Conservation (phyloP, 768 basidiomycete genomes). For the Mycena haematopus region DNA sequence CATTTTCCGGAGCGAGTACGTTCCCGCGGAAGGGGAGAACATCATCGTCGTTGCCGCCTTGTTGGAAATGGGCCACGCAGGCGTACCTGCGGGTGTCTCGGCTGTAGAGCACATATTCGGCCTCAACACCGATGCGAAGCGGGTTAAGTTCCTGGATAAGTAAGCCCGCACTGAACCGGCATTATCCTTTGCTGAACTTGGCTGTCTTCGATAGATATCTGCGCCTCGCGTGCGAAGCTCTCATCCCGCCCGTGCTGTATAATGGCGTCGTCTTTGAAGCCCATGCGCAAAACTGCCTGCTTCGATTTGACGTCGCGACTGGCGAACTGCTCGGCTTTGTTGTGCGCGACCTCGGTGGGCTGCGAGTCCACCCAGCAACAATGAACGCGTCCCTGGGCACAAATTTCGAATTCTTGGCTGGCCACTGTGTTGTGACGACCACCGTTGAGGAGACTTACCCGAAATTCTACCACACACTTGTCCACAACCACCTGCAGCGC, state of each 20-base stretch:
- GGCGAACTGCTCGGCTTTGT: conserved; percentile 57
- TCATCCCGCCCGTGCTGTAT: conserved; percentile 57
- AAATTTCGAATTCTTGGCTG: conserved; percentile 58
- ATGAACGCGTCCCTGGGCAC: conserved; percentile 54
- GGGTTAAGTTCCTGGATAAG: conserved; percentile 53
- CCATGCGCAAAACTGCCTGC: conserved; percentile 63
- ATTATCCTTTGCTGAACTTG: not conserved
- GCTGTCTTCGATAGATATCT: conserved; percentile 47
- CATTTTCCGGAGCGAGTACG: conserved; percentile 52
- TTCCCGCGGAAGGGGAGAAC: conserved; percentile 46
- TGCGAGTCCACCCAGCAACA: conserved; percentile 60
- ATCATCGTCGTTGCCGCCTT: conserved; percentile 59
- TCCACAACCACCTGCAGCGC: conserved; percentile 66
- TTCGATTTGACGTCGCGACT: conserved; percentile 50
- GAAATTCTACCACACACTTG: conserved; percentile 65
- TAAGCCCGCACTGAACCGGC: conserved; percentile 31
- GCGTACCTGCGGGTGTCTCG: conserved; percentile 47
- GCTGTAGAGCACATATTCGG: conserved; percentile 53
- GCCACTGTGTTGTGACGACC: conserved; percentile 56
- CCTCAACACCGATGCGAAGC: conserved; percentile 54
- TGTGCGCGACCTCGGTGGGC: conserved; percentile 62
- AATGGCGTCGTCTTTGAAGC: conserved; percentile 70
- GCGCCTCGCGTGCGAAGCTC: conserved; percentile 54
- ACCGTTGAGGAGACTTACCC: conserved; percentile 58
- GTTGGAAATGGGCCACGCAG: conserved; percentile 57